phyloP scores from a whole-genome alignment of 208 protist species.

The Vickermania spadyakhi region DNA sequence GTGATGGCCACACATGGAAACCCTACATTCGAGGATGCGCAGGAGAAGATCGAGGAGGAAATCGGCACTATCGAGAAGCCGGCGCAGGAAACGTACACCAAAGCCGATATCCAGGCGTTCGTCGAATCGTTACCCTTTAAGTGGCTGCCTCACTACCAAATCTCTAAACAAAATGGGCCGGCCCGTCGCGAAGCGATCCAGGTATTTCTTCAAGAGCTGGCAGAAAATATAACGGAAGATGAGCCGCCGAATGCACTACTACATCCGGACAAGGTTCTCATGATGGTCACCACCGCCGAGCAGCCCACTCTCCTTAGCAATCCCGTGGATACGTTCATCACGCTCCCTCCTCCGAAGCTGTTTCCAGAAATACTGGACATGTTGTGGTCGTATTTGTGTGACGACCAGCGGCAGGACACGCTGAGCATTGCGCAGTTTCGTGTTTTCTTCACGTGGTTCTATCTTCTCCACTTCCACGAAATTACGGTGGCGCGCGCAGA shows the following conservation, averaged over 20 bases:
- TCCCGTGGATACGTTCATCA: slow-evolving; percentile 43
- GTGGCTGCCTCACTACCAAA: slow-evolving; percentile 38
- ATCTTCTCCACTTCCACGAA: slow-evolving; percentile 48
- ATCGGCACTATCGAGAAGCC: slow-evolving; percentile 17
- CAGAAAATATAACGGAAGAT: slow-evolving; percentile 67
- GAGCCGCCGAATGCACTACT: slow-evolving; percentile 50
- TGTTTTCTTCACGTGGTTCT: slow-evolving; percentile 71
- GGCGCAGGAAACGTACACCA: slow-evolving; percentile 16
- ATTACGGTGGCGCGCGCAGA: slow-evolving; percentile 30
- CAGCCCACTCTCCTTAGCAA: slow-evolving; percentile 25
- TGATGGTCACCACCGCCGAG: slow-evolving; percentile 16
- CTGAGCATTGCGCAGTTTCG: slow-evolving; percentile 39
- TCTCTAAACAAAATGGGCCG: slow-evolving; percentile 11
- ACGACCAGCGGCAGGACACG: neutral
- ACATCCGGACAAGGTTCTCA: slow-evolving; percentile 34
- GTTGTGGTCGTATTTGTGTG: slow-evolving; percentile 23
- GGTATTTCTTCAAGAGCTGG: slow-evolving; percentile 33
- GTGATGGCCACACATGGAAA: slow-evolving; percentile 62
- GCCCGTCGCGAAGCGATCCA: slow-evolving; percentile 15
- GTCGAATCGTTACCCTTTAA: slow-evolving; percentile 25
- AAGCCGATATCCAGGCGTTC: slow-evolving; percentile 29
- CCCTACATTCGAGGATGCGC: slow-evolving; percentile 29
- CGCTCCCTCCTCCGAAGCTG: slow-evolving; percentile 11
- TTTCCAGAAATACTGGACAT: slow-evolving; percentile 49
- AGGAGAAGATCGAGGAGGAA: slow-evolving; percentile 16